phyloP scores from a whole-genome alignment of 495 filamentous ascomycete species.

The Durotheca rogersii region DNA sequence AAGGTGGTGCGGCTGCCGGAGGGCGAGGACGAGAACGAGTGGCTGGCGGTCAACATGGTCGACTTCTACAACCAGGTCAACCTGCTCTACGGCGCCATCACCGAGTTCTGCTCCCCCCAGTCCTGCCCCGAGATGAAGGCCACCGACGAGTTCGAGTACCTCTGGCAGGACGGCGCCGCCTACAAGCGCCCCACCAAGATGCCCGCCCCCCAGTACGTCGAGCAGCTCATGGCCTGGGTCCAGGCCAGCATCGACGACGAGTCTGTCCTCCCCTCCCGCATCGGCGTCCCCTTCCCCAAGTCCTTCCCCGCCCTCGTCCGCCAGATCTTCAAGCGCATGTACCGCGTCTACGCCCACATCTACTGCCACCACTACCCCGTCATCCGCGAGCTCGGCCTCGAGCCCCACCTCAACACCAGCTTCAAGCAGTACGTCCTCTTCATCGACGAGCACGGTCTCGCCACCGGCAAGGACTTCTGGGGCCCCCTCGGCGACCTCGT shows the following conservation, averaged over 20 bases:
- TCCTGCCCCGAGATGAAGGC: conserved; percentile 99
- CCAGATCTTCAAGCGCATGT: conserved; percentile 97
- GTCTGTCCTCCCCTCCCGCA: conserved; percentile 86
- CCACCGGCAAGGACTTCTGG: conserved; percentile 95
- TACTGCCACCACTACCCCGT: conserved; percentile 99
- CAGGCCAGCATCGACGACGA: conserved; percentile 96
- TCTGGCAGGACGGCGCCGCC: conserved; percentile 94
- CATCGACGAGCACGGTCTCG: conserved; percentile 87
- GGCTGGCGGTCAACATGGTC: conserved; percentile 97
- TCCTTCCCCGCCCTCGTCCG: conserved; percentile 81
- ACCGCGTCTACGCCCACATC: conserved; percentile 97
- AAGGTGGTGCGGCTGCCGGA: conserved; percentile 97
- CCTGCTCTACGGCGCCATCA: conserved; percentile 96
- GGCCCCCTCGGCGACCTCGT: conserved; percentile 95
- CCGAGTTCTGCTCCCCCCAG: conserved; percentile 96
- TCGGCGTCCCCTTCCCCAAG: conserved; percentile 95
- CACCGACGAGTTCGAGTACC: conserved; percentile 99
- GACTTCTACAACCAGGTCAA: conserved; percentile 99
- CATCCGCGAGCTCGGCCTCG: conserved; percentile 88
- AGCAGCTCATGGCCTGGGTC: conserved; percentile 96
- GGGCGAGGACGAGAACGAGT: conserved; percentile 95
- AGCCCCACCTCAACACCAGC: conserved; percentile 96
- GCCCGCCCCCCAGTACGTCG: conserved; percentile 94
- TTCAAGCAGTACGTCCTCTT: conserved; percentile 99
- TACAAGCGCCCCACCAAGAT: conserved; percentile 97